Evolutionary conservation across 805 yeast species (phyloP), one percentile per base, ranked within the genome.

Genomic region (Candida ponderosae): DNA sequence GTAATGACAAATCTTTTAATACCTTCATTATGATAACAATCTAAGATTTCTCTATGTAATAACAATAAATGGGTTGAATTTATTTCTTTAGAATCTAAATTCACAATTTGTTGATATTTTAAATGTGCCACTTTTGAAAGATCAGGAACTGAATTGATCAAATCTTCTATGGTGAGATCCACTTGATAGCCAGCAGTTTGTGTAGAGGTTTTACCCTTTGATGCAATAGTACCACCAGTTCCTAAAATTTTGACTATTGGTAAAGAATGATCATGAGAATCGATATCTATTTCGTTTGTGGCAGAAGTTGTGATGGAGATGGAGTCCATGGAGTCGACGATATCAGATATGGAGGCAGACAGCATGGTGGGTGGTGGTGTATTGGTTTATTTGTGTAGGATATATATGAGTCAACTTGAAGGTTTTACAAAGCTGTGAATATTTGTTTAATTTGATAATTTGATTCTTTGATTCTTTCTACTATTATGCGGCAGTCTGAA

Each of bases 1-100:
- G 83, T 78, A 29, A 78, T 72, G 31, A 78, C 83, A 16, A 76
- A 68, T 30, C 82, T 83, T 47, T 74, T 76, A 43, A 65, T 72
- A 14, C 52, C 54, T 30, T 45, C 55, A 3, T 56, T 42, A 31
- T 57, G 61, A 28, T 76, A 51, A 24, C 71, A 69, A 18, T 63
- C 62, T 11, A 66, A 55, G 16, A 78, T 64, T 39, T 70, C 69
- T 32, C 60, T 54, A 41, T 74, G 66, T 34, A 78, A 63, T 34
- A 60, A 57, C 37, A 66, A 48, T 38, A 78, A 57, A 31, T 73
- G 69, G 1, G 48, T 45, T 33, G 71, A 66, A 29, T 72, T 66
- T 23, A 78, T 64, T 40, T 75, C 77, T 41, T 74, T 75, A 3
- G 83, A 77, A 44, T 77, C 84, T 15, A 77, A 58, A 46, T 79